Conservation (phyloP, 2,329 filamentous ascomycete species). For the Exophiala oligosperma region DNA sequence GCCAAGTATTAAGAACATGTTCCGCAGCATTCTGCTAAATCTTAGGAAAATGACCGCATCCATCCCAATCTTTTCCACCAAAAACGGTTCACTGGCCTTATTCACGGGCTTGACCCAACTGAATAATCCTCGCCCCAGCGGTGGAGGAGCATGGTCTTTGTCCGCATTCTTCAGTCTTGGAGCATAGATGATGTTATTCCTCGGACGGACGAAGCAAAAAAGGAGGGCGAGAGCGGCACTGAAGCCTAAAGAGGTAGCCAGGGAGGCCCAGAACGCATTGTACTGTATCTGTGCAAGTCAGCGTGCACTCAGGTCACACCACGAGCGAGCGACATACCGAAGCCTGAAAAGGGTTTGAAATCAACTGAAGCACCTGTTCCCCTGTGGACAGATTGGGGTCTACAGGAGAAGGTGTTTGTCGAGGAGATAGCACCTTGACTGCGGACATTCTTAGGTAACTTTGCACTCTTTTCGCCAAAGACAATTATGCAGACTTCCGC, state of each 20-base stretch:
- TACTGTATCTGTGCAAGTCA: slow-evolving; percentile 49
- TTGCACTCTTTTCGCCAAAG: not conserved
- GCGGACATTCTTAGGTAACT: slow-evolving; percentile 15
- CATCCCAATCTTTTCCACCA: slow-evolving; percentile 82
- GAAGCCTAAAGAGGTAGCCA: slow-evolving; percentile 76
- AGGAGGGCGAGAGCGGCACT: slow-evolving; percentile 71
- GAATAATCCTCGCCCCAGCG: slow-evolving; percentile 81
- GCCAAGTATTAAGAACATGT: slow-evolving; percentile 75
- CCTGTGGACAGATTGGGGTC: slow-evolving; percentile 17
- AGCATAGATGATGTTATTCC: slow-evolving; percentile 89
- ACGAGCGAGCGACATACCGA: slow-evolving; percentile 35
- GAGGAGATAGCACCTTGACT: slow-evolving; percentile 8
- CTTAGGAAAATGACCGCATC: slow-evolving; percentile 90
- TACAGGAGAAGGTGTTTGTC: slow-evolving; percentile 14
- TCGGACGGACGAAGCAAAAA: slow-evolving; percentile 88
- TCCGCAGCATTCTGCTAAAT: slow-evolving; percentile 86
- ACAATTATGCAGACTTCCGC: too few relatives aligned
- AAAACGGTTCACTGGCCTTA: slow-evolving; percentile 71
- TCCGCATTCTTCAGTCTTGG: slow-evolving; percentile 92
- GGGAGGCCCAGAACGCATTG: slow-evolving; percentile 72
- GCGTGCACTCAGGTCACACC: slow-evolving; percentile 7
- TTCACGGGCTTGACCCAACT: slow-evolving; percentile 82
- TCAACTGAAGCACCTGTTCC: slow-evolving; percentile 45
- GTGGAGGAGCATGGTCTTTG: slow-evolving; percentile 82
- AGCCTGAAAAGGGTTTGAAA: slow-evolving; percentile 47